phyloP scores from a whole-genome alignment of 192 early-diverging fungal species.

The Ambispora gerdemannii region DNA sequence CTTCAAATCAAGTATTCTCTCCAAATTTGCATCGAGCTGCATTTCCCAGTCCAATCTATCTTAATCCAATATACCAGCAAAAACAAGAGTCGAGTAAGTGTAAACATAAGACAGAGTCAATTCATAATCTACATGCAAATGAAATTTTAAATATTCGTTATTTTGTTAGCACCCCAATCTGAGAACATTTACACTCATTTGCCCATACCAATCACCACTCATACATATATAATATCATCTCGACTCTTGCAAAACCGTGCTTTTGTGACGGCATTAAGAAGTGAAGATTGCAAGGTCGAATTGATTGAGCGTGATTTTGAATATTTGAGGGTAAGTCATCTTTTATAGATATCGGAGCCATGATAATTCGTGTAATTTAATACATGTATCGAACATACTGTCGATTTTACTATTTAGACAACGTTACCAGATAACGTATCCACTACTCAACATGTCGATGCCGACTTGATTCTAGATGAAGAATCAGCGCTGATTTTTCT shows the following conservation, averaged over 20 bases:
- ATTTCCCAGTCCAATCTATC: too few relatives aligned
- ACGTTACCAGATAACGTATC: slow-evolving; percentile 12
- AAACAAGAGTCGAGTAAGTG: too few relatives aligned
- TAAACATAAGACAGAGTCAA: too few relatives aligned
- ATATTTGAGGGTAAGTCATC: slow-evolving; percentile 13
- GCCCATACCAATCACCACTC: neutral
- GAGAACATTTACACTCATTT: neutral
- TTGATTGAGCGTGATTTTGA: slow-evolving; percentile 29
- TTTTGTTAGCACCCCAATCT: neutral
- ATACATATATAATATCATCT: slow-evolving; percentile 26
- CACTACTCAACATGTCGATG: neutral
- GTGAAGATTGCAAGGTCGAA: slow-evolving; percentile 21
- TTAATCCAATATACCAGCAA: too few relatives aligned
- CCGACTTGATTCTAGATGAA: slow-evolving; percentile 26
- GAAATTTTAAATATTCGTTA: neutral
- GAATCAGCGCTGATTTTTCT: slow-evolving; percentile 5
- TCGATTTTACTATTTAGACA: neutral
- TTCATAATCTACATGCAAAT: too few relatives aligned
- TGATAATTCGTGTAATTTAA: neutral
- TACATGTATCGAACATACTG: too few relatives aligned
- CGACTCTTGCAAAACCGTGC: slow-evolving; percentile 21
- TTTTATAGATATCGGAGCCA: neutral
- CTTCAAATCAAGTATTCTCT: too few relatives aligned
- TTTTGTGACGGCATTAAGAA: slow-evolving; percentile 7
- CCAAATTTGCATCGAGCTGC: too few relatives aligned